phyloP scores from a whole-genome alignment of 1,139 yeast species.

The Magnusiomyces tetraspermus region DNA sequence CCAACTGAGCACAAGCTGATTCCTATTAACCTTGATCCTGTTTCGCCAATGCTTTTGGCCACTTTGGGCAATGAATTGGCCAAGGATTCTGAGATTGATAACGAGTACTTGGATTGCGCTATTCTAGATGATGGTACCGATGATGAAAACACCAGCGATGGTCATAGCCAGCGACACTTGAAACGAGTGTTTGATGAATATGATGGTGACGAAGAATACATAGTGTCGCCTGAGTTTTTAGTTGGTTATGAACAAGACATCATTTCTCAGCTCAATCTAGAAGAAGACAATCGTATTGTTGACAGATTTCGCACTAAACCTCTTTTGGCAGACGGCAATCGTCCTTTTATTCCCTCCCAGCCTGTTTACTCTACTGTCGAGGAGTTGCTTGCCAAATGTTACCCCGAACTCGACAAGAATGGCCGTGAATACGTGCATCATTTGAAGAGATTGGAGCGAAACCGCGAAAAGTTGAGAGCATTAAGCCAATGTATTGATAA shows the following conservation, averaged over 20 bases:
- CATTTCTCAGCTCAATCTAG: constrained; percentile 19
- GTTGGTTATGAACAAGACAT: constrained; percentile 20
- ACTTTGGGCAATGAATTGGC: constrained; percentile 4
- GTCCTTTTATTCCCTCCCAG: constrained; percentile 22
- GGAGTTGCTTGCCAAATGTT: constrained; percentile 19
- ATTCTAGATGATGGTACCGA: neutral
- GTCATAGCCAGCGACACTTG: no score
- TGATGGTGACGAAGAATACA: neutral
- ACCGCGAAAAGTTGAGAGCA: constrained; percentile 19
- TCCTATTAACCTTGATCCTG: constrained; percentile 21
- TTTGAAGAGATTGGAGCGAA: constrained; percentile 19
- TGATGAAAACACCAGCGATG: neutral
- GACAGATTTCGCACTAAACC: constrained; percentile 25
- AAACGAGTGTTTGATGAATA: no score
- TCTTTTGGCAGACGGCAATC: constrained; percentile 24
- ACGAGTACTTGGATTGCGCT: neutral
- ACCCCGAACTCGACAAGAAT: constrained; percentile 19
- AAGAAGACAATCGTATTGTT: constrained; percentile 18
- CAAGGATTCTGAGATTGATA: constrained; percentile 1
- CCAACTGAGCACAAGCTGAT: constrained; percentile 18
- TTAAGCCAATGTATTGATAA: constrained; percentile 18
- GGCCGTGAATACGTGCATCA: constrained; percentile 18
- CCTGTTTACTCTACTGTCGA: constrained; percentile 21
- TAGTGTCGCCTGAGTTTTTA: constrained; percentile 17
- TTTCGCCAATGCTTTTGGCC: constrained; percentile 19